Percentiles rank a stretch among this genome's conserved stretches.
Conservation (phyloP, 1,284 basidiomycete genomes). For the Ceratobasidium sp. region DNA sequence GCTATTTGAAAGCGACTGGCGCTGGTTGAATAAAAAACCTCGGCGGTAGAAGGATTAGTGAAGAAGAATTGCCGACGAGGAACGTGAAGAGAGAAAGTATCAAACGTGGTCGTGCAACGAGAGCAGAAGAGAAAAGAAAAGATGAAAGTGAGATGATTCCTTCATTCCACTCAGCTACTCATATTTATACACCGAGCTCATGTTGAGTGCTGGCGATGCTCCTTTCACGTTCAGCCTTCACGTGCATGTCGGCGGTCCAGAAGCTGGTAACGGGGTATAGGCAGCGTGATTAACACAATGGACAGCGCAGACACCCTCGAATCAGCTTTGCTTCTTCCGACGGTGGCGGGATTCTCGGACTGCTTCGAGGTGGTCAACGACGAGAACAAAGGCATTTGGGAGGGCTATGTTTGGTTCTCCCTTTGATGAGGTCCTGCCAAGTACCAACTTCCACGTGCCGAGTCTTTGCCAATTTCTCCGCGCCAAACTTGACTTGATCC, state of each 20-base stretch:
- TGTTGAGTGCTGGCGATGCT: not conserved
- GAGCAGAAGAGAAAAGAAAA: slow-evolving; percentile 24
- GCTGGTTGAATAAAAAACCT: slow-evolving; percentile 24
- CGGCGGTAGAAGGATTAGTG: not conserved
- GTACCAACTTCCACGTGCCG: slow-evolving; percentile 9
- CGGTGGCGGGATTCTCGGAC: slow-evolving; percentile 19
- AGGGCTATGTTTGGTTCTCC: slow-evolving; percentile 33
- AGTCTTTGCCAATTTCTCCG: slow-evolving; percentile 9
- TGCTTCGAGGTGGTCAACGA: slow-evolving; percentile 11
- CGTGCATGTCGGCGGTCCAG: slow-evolving; percentile 12
- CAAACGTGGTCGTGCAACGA: slow-evolving; percentile 28
- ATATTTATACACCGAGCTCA: slow-evolving; percentile 13
- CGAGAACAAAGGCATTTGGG: slow-evolving; percentile 33
- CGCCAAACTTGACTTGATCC: slow-evolving; percentile 4
- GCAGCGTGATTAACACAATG: slow-evolving; percentile 27
- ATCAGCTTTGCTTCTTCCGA: slow-evolving; percentile 17
- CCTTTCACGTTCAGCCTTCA: slow-evolving; percentile 15
- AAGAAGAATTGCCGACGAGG: slow-evolving; percentile 36
- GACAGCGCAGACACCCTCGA: slow-evolving; percentile 16
- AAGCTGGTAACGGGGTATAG: slow-evolving; percentile 42
- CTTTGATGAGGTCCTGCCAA: slow-evolving; percentile 29
- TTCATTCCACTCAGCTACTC: not conserved
- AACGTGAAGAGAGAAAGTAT: slow-evolving; percentile 33
- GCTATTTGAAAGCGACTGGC: slow-evolving; percentile 27
- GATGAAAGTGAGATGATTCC: slow-evolving; percentile 14